These are phyloP conservation scores for Tetrahymena borealis DNA, from an alignment of 73 alveolate species.

Conservation along the genomic window DNA sequence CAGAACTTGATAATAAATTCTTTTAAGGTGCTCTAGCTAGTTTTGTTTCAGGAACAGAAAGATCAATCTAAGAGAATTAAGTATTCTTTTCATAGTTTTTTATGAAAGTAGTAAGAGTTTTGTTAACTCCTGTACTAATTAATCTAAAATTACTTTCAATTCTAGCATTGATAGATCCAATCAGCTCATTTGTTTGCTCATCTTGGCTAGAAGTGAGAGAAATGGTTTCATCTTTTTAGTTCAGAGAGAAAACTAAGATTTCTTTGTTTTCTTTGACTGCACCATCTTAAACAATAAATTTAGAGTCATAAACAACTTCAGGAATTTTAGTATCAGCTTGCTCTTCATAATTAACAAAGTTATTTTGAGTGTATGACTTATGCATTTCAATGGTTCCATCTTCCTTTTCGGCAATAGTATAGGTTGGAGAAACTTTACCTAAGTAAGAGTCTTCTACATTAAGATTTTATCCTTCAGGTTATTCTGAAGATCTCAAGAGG, in stretches of 20 bases:
- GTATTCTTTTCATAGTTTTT: not conserved
- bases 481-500: not conserved
- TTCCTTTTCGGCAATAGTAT: not conserved
- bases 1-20: too few species aligned
- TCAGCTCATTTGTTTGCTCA: not conserved
- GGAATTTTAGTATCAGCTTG: not conserved
- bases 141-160: not conserved
- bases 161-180: not conserved
- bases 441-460: not conserved
- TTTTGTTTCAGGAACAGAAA: not conserved
- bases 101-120: not conserved
- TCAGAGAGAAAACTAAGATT: not conserved
- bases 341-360: not conserved
- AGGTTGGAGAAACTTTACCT: not conserved
- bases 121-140: not conserved
- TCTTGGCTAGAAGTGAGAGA: not conserved
- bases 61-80: not conserved
- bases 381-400: not conserved
- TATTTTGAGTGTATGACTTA: not conserved
- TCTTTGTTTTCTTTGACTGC: not conserved
- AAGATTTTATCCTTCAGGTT: not conserved
- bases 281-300: not conserved
- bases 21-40: not conserved
- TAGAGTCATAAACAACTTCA: not conserved
- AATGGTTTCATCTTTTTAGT: not conserved